Evolutionary conservation across 2,329 filamentous ascomycete species (phyloP), one percentile per base, ranked within the genome.

Genomic region (Bipolaris oryzae): DNA sequence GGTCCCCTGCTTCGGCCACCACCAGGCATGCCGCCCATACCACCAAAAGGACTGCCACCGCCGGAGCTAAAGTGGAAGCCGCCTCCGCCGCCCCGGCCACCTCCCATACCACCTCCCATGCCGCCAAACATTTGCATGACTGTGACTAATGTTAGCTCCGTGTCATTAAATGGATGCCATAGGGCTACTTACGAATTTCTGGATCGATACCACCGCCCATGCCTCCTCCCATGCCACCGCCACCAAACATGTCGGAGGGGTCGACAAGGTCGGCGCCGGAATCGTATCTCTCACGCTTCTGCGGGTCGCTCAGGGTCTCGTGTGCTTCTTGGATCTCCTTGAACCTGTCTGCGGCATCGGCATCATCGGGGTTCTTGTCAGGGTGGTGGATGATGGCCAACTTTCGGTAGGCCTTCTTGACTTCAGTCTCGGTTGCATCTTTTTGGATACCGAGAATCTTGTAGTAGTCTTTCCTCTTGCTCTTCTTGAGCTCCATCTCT

Each of bases 311-410:
- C 78, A 99, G 81, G 47, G 89, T 96, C 80, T 99, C 95, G 75
- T 99, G 96, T 38, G 94, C 94, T 81, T 99, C 95, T 70, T 92
- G 91, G 75, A 97, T 90, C 75, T 99, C 95, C 85, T 99, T 98
- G 85, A 99, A 99, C 72, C 91, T 88, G 68, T 91, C 89, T 70
- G 92, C 94, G 60, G 95, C 95, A 49, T 87, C 83, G 56, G 87
- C 85, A 69, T 97, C 91, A 61, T 89, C 91, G 1, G 89, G 91
- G 79, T 98, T 99, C 86, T 99, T 99, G 81, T 99, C 95, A 2
- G 95, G 95, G 77, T 99, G 95, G 75, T 96, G 90, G 63, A 93
- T 83, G 67, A 99, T 94, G 54, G 95, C 95, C 73, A 96, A 84
- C 78, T 95, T 96, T 64, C 94, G 88, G 81, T 99, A 99, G 1